Evolutionary conservation across 805 yeast species (phyloP).

Genomic region (Wickerhamomyces subpelliculosus): DNA sequence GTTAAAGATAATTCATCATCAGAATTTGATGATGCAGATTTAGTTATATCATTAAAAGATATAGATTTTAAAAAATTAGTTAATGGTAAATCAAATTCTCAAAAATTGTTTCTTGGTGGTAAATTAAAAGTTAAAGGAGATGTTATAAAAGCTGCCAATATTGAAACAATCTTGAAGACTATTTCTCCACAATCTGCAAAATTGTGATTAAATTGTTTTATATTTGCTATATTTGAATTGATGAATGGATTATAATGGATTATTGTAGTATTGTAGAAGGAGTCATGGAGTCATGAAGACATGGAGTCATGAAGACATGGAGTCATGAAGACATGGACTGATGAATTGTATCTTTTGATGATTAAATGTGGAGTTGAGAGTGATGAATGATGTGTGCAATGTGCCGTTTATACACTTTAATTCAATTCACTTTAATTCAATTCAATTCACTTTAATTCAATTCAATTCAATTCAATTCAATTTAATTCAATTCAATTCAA

Average conservation of each 20-base stretch:
- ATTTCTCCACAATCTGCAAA: slow-evolving; percentile 38
- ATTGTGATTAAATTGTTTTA: slow-evolving; percentile 14
- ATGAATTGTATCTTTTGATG: too few relatives aligned
- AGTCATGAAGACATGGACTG: too few relatives aligned
- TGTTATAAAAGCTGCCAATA: slow-evolving; percentile 81
- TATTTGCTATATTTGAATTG: too few relatives aligned
- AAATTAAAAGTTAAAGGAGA: slow-evolving; percentile 84
- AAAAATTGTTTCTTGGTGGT: slow-evolving; percentile 77
- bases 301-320: too few relatives aligned
- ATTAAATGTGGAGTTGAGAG: too few relatives aligned
- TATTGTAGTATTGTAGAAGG: background rate
- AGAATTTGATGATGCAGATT: slow-evolving; percentile 47
- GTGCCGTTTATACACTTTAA: background rate
- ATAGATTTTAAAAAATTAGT: slow-evolving; percentile 66
- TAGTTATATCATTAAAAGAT: slow-evolving; percentile 59
- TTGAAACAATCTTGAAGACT: slow-evolving; percentile 60
- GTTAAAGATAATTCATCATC: slow-evolving; percentile 39
- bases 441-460: background rate
- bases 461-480: background rate
- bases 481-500: background rate
- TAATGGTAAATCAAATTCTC: slow-evolving; percentile 76
- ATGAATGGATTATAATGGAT: background rate
- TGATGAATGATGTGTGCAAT: too few relatives aligned
- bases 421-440: background rate
- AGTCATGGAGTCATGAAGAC: too few relatives aligned